Percentiles rank a stretch among this genome's conserved stretches.
Evolutionary conservation across 2,329 filamentous ascomycete species (phyloP).

Genomic region (Magnaporthiopsis rhizophila): DNA sequence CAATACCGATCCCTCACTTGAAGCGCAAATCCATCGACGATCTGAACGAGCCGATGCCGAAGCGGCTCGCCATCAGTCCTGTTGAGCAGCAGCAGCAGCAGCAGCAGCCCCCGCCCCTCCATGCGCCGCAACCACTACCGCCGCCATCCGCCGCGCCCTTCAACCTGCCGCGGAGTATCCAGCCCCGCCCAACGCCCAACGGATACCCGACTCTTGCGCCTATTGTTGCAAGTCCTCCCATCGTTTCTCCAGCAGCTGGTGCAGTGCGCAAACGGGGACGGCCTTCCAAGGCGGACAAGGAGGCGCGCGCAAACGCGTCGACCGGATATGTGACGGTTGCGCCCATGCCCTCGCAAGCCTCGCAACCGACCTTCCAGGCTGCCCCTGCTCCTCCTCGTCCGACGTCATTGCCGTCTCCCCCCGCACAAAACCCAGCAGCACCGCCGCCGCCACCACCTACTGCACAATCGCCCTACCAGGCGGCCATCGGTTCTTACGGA

Average conservation of each 20-base stretch:
- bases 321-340: slow-evolving; percentile 15
- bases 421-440: neutral
- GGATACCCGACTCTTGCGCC: slow-evolving; percentile 13
- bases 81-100: slow-evolving; percentile 9
- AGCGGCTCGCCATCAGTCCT: slow-evolving; percentile 21
- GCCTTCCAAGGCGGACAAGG: slow-evolving; percentile 24
- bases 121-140: slow-evolving; percentile 7
- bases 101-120: neutral
- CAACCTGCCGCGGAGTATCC: slow-evolving; percentile 17
- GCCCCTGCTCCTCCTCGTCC: neutral
- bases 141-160: slow-evolving; percentile 1
- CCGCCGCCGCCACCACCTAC: neutral
- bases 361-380: slow-evolving; percentile 10
- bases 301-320: slow-evolving; percentile 16
- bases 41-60: slow-evolving; percentile 21
- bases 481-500: neutral
- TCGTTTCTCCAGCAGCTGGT: slow-evolving; percentile 8
- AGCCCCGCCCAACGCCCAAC: slow-evolving; percentile 22
- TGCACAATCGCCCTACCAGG: neutral
- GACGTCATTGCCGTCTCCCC: neutral
- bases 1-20: slow-evolving; percentile 16
- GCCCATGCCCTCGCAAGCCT: slow-evolving; percentile 15
- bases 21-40: slow-evolving; percentile 26
- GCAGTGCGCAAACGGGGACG: slow-evolving; percentile 23
- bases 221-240: slow-evolving; percentile 11